A percentile compares a stretch with the other conserved stretches of the same genome.
Conservation (phyloP, 352 stramenopile genomes). For the Salisapilia sapeloensis region DNA sequence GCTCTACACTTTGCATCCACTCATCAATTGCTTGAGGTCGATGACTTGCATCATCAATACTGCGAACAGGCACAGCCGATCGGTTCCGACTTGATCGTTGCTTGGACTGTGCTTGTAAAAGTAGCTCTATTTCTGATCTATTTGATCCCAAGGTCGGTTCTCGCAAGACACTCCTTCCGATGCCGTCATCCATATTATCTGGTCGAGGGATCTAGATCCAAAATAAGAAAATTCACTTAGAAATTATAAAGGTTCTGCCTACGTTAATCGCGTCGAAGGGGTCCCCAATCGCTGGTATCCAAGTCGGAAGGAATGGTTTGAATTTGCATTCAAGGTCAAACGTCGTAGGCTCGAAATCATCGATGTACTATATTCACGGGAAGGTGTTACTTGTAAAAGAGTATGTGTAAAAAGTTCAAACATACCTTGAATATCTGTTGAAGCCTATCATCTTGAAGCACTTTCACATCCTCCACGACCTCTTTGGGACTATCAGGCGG, state of each 20-base stretch:
- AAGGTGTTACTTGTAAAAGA: slow-evolving; percentile 2
- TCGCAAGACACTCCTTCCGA: slow-evolving; percentile 74
- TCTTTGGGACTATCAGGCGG: background rate
- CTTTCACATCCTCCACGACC: background rate
- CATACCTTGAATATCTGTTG: background rate
- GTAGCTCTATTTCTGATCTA: slow-evolving; percentile 71
- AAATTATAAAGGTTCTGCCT: background rate
- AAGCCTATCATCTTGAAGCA: background rate
- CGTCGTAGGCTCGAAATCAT: slow-evolving; percentile 1
- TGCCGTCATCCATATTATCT: slow-evolving; percentile 51
- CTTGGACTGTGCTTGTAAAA: slow-evolving; percentile 73
- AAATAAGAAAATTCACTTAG: background rate
- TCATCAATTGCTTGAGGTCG: slow-evolving; percentile 78
- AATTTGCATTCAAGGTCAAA: slow-evolving; percentile 9
- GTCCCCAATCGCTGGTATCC: slow-evolving; percentile 59
- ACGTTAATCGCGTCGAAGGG: slow-evolving; percentile 64
- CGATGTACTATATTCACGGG: slow-evolving; percentile 1
- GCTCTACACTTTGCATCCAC: slow-evolving; percentile 85
- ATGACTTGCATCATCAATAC: slow-evolving; percentile 79
- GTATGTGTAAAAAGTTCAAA: slow-evolving; percentile 26
- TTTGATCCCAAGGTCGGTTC: slow-evolving; percentile 83
- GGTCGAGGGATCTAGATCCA: slow-evolving; percentile 60
- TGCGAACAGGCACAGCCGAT: slow-evolving; percentile 49
- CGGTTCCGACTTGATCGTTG: slow-evolving; percentile 10
- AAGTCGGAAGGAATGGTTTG: slow-evolving; percentile 88